Base-by-base conservation (phyloP, 2,329 filamentous ascomycete genomes). In the Pseudogymnoascus sp. region DNA sequence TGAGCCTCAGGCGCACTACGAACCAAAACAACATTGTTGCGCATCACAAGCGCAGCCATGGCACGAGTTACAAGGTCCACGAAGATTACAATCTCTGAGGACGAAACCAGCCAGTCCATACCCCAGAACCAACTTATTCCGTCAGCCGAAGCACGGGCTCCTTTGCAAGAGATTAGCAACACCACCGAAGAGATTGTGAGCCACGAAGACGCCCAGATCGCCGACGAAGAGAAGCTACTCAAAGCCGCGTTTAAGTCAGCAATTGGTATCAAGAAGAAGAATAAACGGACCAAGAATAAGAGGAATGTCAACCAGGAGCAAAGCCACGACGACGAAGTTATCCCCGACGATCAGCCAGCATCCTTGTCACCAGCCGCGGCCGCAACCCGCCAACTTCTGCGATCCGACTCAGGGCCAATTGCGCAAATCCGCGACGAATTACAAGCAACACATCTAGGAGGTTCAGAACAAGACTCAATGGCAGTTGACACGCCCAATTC, bases 191-290 rank as follows among this genome's bases (percentile, higher is more conserved):
- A 61, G 35, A 59, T 49, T 36, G 45, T 62, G 28, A 59, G 28
- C 60, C 19, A 16, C 42, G 69, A 68, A 8, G 62, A 64, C 41
- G 58, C 63, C 16, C 59, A 52, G 38, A 41, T 69, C 8, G 67
- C 67, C 23, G 65, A 66, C 23, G 67, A 72, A 55, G 58, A 72
- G 33, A 72, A 70, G 62, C 65, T 65, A 39, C 65, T 73, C 25
- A 73, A 73, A 63, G 70, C 71, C 49, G 72, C 71, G 23, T 73
- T 72, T 64, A 66, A 68, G 61, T 67, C 52, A 55, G 71, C 71
- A 38, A 68, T 73, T 63, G 69, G 71, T 1, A 60, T 62, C 58
- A 65, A 61, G 19, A 72, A 70, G 63, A 62, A 62, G 52, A 70
- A 66, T 52, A 72, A 69, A 62, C 60, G 49, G 11, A 66, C 49